Evolutionary conservation across 768 basidiomycete genomes (phyloP), one percentile per base, ranked within the genome.

Genomic region (Suillus occidentalis): DNA sequence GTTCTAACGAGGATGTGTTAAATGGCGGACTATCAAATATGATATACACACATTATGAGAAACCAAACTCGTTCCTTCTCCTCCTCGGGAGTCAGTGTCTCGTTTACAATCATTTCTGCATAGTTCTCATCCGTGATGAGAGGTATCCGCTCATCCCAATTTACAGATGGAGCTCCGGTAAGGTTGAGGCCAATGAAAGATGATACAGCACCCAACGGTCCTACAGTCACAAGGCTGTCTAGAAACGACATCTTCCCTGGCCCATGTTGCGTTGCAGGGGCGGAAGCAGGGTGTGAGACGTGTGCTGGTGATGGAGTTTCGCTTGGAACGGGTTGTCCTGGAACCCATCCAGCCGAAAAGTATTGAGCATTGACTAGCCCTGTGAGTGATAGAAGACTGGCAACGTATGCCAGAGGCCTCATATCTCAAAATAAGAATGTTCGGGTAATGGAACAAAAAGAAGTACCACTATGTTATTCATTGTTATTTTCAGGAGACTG

Each of bases 71-170:
- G 82, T 45, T 88, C 79, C 64, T 82, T 77, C 70, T 88, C 87
- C 73, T 92, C 87, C 66, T 90, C 84, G 59, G 82, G 77, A 16
- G 83, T 82, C 69, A 95, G 75, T 18, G 76, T 70, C 76, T 94
- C 94, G 63, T 92, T 85, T 40, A 88, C 84, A 65, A 95, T 84
- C 59, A 91, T 40, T 36, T 91, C 87, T 34, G 84, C 78, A 72
- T 85, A 95, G 75, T 93, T 95, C 58, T 88, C 82, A 75, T 96
- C 94, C 60, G 90, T 93, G 75, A 97, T 86, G 43, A 95, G 79
- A 31, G 89, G 86, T 47, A 96, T 84, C 36, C 92, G 85, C 13
- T 80, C 76, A 70, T 94, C 91, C 92, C 91, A 95, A 57, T 70
- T 64, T 8, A 75, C 71, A 40, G 71, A 74, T 50, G 78, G 58